Conservation (phyloP, 1,139 yeast species). For the Citeromyces hawaiiensis region DNA sequence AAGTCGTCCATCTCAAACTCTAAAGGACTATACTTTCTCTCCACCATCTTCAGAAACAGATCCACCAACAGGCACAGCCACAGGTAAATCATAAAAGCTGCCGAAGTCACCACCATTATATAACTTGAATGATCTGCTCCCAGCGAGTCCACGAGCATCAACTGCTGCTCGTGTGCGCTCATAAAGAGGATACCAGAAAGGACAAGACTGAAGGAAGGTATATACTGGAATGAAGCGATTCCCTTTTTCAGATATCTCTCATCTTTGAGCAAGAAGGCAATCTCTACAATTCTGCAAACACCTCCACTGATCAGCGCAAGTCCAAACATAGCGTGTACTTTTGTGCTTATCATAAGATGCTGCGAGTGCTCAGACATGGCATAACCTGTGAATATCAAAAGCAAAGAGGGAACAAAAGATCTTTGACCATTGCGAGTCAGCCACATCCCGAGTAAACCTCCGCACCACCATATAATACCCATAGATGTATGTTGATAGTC, state of each 20-base stretch:
- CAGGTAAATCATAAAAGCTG: slow-evolving; percentile 59
- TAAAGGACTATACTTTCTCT: neutral
- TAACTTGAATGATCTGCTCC: slow-evolving; percentile 83
- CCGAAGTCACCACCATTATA: slow-evolving; percentile 56
- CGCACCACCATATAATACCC: slow-evolving; percentile 96
- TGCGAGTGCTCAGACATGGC: slow-evolving; percentile 89
- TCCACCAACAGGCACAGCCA: slow-evolving; percentile 48
- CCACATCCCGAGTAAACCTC: slow-evolving; percentile 76
- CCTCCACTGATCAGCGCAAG: slow-evolving; percentile 72
- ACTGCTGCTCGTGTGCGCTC: slow-evolving; percentile 89
- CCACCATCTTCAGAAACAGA: slow-evolving; percentile 38
- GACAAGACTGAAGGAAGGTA: slow-evolving; percentile 70
- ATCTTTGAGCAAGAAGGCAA: slow-evolving; percentile 54
- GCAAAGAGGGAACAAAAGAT: slow-evolving; percentile 66
- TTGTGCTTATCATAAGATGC: slow-evolving; percentile 59
- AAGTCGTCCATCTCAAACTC: neutral
- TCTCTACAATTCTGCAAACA: slow-evolving; percentile 57
- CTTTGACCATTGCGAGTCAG: slow-evolving; percentile 54
- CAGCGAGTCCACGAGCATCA: slow-evolving; percentile 51
- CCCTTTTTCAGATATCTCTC: slow-evolving; percentile 27
- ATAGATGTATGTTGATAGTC: slow-evolving; percentile 89
- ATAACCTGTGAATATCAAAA: slow-evolving; percentile 81
- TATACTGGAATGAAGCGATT: slow-evolving; percentile 63
- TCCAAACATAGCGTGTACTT: slow-evolving; percentile 82
- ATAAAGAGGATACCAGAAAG: slow-evolving; percentile 73